A percentile compares a stretch with the other conserved stretches of the same genome.
Evolutionary conservation across 352 stramenopile species (phyloP).

Genomic region (Globisporangium paroecandrum): DNA sequence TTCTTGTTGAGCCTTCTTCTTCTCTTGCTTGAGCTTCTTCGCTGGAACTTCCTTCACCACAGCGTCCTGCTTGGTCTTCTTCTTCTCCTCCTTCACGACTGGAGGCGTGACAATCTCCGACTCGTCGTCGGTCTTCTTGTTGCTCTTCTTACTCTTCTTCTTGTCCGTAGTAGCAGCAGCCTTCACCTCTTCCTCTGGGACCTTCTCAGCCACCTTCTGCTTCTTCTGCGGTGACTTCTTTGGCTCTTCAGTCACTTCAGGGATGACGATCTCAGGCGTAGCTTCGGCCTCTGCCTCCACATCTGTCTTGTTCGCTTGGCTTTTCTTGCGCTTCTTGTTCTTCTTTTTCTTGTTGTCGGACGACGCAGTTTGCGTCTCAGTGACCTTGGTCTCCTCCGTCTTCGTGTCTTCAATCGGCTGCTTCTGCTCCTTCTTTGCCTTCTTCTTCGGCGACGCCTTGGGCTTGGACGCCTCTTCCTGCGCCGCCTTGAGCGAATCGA

Average conservation of each 20-base stretch:
- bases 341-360: conserved; percentile 33
- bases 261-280: background rate
- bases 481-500: conserved; percentile 68
- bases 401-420: background rate
- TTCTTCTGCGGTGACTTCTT: conserved; percentile 30
- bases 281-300: conserved; percentile 14
- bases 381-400: conserved; percentile 4
- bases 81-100: conserved; percentile 12
- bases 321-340: conserved; percentile 41
- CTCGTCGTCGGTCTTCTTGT: conserved; percentile 18
- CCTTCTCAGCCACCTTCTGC: conserved; percentile 21
- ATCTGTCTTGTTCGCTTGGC: conserved; percentile 22
- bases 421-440: conserved; percentile 22
- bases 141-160: conserved; percentile 23
- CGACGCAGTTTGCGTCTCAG: background rate
- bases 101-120: background rate
- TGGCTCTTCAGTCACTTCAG: conserved; percentile 10
- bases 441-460: conserved; percentile 21
- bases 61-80: conserved; percentile 12
- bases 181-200: background rate
- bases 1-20: conserved; percentile 21
- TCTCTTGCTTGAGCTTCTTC: conserved; percentile 19
- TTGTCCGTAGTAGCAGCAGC: conserved; percentile 15
- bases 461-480: conserved; percentile 33
- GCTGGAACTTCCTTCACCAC: background rate